phyloP scores from a whole-genome alignment of 1,284 basidiomycete genomes.

The Pseudozyma hubeiensis region DNA sequence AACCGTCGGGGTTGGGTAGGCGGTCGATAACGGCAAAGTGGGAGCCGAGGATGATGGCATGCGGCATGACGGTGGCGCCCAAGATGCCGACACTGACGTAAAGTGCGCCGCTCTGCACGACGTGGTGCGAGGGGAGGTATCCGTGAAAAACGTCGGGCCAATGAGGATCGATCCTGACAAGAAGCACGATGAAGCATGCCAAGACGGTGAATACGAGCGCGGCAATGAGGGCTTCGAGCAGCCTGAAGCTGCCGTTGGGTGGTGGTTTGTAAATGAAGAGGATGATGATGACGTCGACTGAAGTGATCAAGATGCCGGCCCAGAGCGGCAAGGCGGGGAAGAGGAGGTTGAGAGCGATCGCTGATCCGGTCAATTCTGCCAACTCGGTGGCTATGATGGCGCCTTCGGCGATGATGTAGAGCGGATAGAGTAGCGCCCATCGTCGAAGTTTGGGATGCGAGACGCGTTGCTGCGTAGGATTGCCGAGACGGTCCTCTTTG shows the following conservation, averaged over 20 bases:
- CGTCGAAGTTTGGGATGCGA: constrained; percentile 77
- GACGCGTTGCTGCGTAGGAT: constrained; percentile 74
- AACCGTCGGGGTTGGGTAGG: constrained; percentile 18
- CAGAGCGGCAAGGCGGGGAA: constrained; percentile 77
- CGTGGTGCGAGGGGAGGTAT: constrained; percentile 78
- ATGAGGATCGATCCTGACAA: constrained; percentile 78
- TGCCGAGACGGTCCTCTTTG: constrained; percentile 34
- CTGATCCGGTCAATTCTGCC: constrained; percentile 79
- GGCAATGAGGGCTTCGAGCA: constrained; percentile 79
- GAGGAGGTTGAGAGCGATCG: constrained; percentile 81
- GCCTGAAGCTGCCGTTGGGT: constrained; percentile 67
- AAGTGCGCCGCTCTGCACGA: constrained; percentile 75
- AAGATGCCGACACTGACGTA: constrained; percentile 79
- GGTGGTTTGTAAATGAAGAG: constrained; percentile 69
- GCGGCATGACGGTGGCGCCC: constrained; percentile 80
- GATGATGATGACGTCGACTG: constrained; percentile 83
- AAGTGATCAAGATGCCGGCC: constrained; percentile 78
- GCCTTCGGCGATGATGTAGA: constrained; percentile 77
- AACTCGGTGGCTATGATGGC: constrained; percentile 76
- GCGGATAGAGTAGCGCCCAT: constrained; percentile 69
- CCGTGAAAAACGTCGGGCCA: constrained; percentile 88
- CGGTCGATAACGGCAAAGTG: constrained; percentile 70
- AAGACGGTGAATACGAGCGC: constrained; percentile 70
- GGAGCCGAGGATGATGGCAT: constrained; percentile 88
- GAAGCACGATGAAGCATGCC: constrained; percentile 83